Conservation (phyloP, 179 eudicot genomes). For the Camellia oleifera region DNA sequence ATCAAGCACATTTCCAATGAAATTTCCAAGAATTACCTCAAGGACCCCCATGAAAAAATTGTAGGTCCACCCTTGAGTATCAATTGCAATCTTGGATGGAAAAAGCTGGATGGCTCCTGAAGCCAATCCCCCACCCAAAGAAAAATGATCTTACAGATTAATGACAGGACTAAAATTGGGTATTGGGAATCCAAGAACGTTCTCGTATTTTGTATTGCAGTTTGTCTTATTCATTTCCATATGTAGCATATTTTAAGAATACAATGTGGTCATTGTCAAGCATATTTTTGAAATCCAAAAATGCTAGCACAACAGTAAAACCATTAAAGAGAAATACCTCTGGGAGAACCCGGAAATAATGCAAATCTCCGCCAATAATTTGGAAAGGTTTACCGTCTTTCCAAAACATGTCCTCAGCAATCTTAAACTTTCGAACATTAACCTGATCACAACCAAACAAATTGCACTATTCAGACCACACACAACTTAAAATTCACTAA, state of each 20-base stretch:
- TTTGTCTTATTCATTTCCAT: not conserved
- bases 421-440: conserved; percentile 55
- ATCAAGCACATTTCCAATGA: too few species aligned
- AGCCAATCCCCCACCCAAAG: not conserved
- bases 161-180: not conserved
- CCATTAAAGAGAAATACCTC: conserved; percentile 42
- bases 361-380: conserved; percentile 91
- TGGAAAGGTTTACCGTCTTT: conserved; percentile 79
- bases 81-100: not conserved
- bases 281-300: not conserved
- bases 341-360: conserved; percentile 85
- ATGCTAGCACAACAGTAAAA: not conserved
- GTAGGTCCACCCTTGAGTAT: not conserved
- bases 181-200: not conserved
- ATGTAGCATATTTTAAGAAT: not conserved
- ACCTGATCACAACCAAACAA: conserved; percentile 33
- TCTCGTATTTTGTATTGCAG: not conserved
- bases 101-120: not conserved
- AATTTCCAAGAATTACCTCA: too few species aligned
- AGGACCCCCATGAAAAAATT: not conserved
- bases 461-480: not conserved
- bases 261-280: not conserved
- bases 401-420: conserved; percentile 88
- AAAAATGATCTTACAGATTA: not conserved
- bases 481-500: not conserved